Base-by-base conservation (phyloP, 331 rosid genomes). In the Pyrus hybrid region DNA sequence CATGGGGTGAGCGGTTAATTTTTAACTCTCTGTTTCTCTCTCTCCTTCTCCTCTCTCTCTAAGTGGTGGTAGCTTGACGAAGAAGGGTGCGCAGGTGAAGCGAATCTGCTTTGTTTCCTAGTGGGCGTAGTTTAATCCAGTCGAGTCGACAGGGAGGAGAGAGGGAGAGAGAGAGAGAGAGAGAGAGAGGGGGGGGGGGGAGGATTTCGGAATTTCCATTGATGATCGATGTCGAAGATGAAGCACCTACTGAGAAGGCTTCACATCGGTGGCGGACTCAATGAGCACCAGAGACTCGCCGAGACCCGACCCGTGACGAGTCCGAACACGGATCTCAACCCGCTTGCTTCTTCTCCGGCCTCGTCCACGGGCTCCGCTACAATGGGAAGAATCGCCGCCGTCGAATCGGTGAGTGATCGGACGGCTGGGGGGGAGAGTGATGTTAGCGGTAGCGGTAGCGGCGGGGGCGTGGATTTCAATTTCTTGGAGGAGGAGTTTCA, bases 401-500 rank as follows among this genome's bases (percentile, higher is more conserved):
- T 22, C 63, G 94, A 86, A 51, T 76, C 87, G 57, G 87, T 29
- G 17, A 82, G 68, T 77, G 91, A 90, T 90, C 91, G 77, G 80
- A 75, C 80, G 71, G 80, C 85, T 11, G 47, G 47, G 13, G 25
- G 80, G 61, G 66, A 41, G 47, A 41, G 47, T 41, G 47, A 5
- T 41, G 90, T 82, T 30, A 79, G 28, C 28, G 53, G 64, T 4
- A 56, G 67, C 37, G 32, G 32, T 54, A 41, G 63, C 3, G 76
- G 71, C 41, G 87, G 83, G 13, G 83, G 86, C 60, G 79, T 47
- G 41, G 93, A 95, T 77, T 90, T 88, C 82, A 87, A 83, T 79
- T 77, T 91, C 13, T 74, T 95, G 90, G 92, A 92, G 84, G 99
- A 95, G 84, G 99, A 95, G 87, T 92, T 86, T 89, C 97, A 95